Evolutionary conservation across 495 filamentous ascomycete species (phyloP).

Genomic region (Penicillium desertorum): DNA sequence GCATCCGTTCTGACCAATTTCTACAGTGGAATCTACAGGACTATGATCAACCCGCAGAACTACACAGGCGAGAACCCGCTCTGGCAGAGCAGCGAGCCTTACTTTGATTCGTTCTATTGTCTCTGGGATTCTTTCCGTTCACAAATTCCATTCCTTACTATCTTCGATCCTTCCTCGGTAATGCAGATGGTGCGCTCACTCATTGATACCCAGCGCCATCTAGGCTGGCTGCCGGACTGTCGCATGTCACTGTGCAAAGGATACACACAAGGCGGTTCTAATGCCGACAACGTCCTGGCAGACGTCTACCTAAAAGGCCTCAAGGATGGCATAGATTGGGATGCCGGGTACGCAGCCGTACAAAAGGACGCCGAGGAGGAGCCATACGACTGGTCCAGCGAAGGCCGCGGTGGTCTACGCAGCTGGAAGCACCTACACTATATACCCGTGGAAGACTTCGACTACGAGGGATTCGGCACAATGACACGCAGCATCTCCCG

Average conservation of each 20-base stretch:
- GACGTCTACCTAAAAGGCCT: slow-evolving; percentile 76
- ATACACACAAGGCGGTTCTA: slow-evolving; percentile 69
- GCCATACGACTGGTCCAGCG: slow-evolving; percentile 66
- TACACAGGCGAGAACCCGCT: slow-evolving; percentile 72
- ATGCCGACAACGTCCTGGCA: slow-evolving; percentile 72
- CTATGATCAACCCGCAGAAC: slow-evolving; percentile 71
- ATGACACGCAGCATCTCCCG: slow-evolving; percentile 68
- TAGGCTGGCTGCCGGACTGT: slow-evolving; percentile 67
- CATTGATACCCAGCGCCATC: slow-evolving; percentile 69
- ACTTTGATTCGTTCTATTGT: slow-evolving; percentile 55
- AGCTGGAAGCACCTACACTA: slow-evolving; percentile 68
- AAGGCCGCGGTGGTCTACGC: slow-evolving; percentile 70
- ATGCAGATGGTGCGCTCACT: slow-evolving; percentile 65
- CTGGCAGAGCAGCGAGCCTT: slow-evolving; percentile 68
- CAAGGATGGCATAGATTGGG: slow-evolving; percentile 62
- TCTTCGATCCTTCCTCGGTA: slow-evolving; percentile 62
- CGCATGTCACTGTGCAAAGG: slow-evolving; percentile 71
- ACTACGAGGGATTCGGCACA: slow-evolving; percentile 69
- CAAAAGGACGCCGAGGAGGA: slow-evolving; percentile 65
- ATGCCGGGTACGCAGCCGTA: slow-evolving; percentile 65
- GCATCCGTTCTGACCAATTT: slow-evolving; percentile 58
- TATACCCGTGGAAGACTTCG: slow-evolving; percentile 69
- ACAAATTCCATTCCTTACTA: slow-evolving; percentile 62
- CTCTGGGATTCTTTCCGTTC: slow-evolving; percentile 66
- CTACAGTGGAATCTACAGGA: slow-evolving; percentile 53